phyloP scores from a whole-genome alignment of 2,329 filamentous ascomycete genomes.

The Huntiella bhutanensis region DNA sequence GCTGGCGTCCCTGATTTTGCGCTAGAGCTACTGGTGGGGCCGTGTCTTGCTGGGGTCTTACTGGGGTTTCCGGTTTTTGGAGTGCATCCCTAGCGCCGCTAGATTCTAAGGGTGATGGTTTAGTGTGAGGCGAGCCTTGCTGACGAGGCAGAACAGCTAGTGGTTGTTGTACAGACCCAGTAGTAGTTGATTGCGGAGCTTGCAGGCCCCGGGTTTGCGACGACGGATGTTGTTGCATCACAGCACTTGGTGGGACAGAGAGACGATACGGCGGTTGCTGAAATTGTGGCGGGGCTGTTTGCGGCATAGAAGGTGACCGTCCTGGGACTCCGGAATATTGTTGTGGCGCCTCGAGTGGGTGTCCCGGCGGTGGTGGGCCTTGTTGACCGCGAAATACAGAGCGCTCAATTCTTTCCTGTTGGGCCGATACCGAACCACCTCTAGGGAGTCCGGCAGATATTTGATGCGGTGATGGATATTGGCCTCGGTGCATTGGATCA shows the following conservation, averaged over 20 bases:
- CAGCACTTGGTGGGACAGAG: conserved; percentile 9
- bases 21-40: conserved; percentile 7
- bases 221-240: conserved; percentile 12
- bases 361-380: background rate
- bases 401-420: too few species aligned
- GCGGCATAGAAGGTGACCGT: background rate
- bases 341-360: background rate
- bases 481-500: conserved; percentile 5
- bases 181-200: too few species aligned
- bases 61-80: conserved; percentile 1
- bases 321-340: background rate
- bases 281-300: conserved; percentile 16
- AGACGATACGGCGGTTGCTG: conserved; percentile 5
- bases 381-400: too few species aligned
- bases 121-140: conserved; percentile 19
- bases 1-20: conserved; percentile 7
- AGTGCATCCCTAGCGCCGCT: conserved; percentile 5
- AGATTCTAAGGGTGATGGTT: background rate
- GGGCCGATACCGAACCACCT: too few species aligned
- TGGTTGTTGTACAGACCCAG: conserved; percentile 15
- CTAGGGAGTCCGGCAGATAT: too few species aligned
- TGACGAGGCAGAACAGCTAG: conserved; percentile 12
- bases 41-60: conserved; percentile 6
- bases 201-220: background rate
- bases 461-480: conserved; percentile 3